phyloP scores from a whole-genome alignment of 2,329 filamentous ascomycete genomes.

The Aureobasidium sp. region DNA sequence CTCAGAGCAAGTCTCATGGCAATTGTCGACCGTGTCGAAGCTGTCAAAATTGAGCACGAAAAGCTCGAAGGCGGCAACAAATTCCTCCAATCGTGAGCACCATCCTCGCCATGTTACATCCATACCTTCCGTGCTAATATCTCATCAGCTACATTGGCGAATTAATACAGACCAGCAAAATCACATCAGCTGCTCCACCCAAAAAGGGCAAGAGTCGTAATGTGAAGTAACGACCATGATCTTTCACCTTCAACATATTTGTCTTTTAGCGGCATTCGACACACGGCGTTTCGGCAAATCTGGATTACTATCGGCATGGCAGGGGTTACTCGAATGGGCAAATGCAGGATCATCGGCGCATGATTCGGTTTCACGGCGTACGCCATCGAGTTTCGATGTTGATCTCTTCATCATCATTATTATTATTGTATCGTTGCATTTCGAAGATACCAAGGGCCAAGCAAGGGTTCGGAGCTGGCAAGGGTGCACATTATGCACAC shows the following conservation, averaged over 20 bases:
- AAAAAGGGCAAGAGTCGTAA: conserved; percentile 35
- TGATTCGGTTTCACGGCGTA: conserved; percentile 4
- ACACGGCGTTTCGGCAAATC: conserved; percentile 12
- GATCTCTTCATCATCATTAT: background rate
- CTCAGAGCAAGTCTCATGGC: conserved; percentile 84
- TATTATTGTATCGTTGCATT: background rate
- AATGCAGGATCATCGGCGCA: conserved; percentile 11
- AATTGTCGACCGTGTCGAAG: conserved; percentile 89
- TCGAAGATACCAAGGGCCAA: background rate
- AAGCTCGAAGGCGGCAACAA: conserved; percentile 96
- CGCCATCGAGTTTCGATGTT: background rate
- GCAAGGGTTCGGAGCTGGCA: conserved; percentile 1
- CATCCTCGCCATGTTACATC: background rate
- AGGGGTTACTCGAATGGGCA: background rate
- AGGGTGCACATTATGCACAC: background rate
- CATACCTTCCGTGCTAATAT: background rate
- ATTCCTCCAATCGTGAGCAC: conserved; percentile 65
- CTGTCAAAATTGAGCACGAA: conserved; percentile 88
- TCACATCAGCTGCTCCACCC: conserved; percentile 48
- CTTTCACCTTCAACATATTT: conserved; percentile 6
- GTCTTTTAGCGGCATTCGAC: conserved; percentile 15
- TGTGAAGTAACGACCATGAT: conserved; percentile 13
- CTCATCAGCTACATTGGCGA: conserved; percentile 81
- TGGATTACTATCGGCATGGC: conserved; percentile 5
- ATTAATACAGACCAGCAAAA: conserved; percentile 70